Percentiles rank a stretch among this genome's conserved stretches.
Evolutionary conservation across 2,329 filamentous ascomycete genomes (phyloP).

Genomic region (Chaetomium olivaceum): DNA sequence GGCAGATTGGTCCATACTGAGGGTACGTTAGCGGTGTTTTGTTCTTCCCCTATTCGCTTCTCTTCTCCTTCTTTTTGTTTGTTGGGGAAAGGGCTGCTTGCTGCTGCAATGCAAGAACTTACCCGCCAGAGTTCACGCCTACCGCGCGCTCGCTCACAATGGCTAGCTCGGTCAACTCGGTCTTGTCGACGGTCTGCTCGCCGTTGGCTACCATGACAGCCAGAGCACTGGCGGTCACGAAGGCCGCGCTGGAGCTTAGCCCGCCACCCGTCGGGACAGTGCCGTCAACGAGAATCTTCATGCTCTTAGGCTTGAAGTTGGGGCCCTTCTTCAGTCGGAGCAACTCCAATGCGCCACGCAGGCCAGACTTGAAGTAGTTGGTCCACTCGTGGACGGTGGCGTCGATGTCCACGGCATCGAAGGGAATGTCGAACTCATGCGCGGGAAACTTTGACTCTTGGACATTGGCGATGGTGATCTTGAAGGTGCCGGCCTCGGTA

Average conservation of each 20-base stretch:
- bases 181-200: constrained; percentile 78
- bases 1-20: constrained; percentile 93
- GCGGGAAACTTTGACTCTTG: constrained; percentile 72
- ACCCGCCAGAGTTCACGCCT: constrained; percentile 95
- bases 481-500: constrained; percentile 55
- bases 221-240: constrained; percentile 86
- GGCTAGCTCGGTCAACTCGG: constrained; percentile 84
- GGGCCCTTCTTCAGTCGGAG: constrained; percentile 65
- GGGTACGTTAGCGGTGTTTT: constrained; percentile 7
- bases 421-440: constrained; percentile 71
- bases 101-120: constrained; percentile 37
- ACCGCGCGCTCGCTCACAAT: constrained; percentile 93
- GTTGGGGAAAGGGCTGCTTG: neutral
- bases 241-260: constrained; percentile 89
- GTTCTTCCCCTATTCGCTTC: neutral
- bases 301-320: constrained; percentile 68
- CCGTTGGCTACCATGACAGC: constrained; percentile 87
- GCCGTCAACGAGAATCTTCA: constrained; percentile 89
- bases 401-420: constrained; percentile 74
- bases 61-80: neutral
- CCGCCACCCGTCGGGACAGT: constrained; percentile 90
- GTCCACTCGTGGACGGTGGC: constrained; percentile 87
- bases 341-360: constrained; percentile 77
- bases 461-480: constrained; percentile 78
- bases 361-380: constrained; percentile 96